These are phyloP conservation scores for Skeletonema menzelii DNA, from an alignment of 108 stramenopile genomes.

Conservation along the genomic window DNA sequence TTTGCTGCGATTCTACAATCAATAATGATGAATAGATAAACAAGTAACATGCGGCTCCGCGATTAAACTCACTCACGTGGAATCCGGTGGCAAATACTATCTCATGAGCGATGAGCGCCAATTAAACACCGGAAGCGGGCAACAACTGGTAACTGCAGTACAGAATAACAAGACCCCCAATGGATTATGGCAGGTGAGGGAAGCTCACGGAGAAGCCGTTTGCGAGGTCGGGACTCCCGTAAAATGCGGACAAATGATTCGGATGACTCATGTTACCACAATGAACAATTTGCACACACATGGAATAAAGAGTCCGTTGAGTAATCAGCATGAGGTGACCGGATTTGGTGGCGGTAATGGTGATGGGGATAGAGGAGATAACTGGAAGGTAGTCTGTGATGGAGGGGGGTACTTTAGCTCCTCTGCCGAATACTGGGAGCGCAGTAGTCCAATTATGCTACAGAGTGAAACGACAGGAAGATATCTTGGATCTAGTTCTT, in stretches of 20 bases:
- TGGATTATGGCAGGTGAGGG: slow-evolving; percentile 79
- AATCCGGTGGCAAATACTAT: slow-evolving; percentile 48
- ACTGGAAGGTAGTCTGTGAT: slow-evolving; percentile 73
- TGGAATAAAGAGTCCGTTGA: slow-evolving; percentile 55
- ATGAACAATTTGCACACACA: slow-evolving; percentile 78
- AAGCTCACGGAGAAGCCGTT: slow-evolving; percentile 37
- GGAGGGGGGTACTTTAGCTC: neutral
- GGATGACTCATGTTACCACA: slow-evolving; percentile 72
- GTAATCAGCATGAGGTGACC: slow-evolving; percentile 82
- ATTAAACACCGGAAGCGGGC: slow-evolving; percentile 55
- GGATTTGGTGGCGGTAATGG: slow-evolving; percentile 76
- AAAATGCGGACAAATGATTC: slow-evolving; percentile 56
- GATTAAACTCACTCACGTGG: slow-evolving; percentile 73
- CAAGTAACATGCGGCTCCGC: slow-evolving; percentile 81
- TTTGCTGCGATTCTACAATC: neutral
- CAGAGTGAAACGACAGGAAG: slow-evolving; percentile 59
- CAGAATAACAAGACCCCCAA: slow-evolving; percentile 37
- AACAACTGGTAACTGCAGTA: slow-evolving; percentile 78
- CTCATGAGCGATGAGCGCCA: slow-evolving; percentile 44
- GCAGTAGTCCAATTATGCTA: slow-evolving; percentile 50
- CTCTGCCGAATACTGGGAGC: slow-evolving; percentile 56
- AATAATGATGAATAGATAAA: slow-evolving; percentile 30
- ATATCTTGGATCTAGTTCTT: slow-evolving; percentile 58
- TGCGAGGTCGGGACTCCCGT: slow-evolving; percentile 57
- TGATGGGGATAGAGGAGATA: slow-evolving; percentile 75